Percentiles rank a stretch among this genome's conserved stretches.
These are phyloP conservation scores for Haemoproteus tartakovskyi DNA, from an alignment of 169 alveolate species.

Conservation along the genomic window DNA sequence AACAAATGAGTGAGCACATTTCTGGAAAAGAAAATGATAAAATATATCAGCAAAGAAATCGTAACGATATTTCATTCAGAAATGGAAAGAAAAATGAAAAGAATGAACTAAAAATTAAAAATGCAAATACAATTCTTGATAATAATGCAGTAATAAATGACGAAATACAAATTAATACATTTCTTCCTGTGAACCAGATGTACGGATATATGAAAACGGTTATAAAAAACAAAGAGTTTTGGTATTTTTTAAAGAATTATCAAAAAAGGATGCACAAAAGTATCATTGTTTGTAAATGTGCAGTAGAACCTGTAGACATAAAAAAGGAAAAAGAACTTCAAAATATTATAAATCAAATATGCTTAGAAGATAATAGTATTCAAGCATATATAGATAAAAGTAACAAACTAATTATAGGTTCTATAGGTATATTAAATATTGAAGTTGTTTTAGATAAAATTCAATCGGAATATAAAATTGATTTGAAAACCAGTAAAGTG, in stretches of 20 bases:
- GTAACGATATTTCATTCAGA: too few species aligned
- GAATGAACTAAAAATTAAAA: not conserved
- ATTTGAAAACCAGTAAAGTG: constrained; percentile 32
- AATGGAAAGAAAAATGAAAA: not conserved
- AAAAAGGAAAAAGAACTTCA: constrained; percentile 54
- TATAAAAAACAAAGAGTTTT: constrained; percentile 34
- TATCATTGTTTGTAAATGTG: constrained; percentile 51
- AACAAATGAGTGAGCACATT: not conserved
- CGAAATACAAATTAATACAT: not conserved
- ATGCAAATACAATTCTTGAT: not conserved
- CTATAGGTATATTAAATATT: constrained; percentile 58
- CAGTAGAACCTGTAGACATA: constrained; percentile 52
- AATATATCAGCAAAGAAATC: too few species aligned
- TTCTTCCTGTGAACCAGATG: not conserved
- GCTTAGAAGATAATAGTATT: constrained; percentile 63
- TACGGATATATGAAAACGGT: constrained; percentile 9
- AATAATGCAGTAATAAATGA: too few species aligned
- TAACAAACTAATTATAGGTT: constrained; percentile 44
- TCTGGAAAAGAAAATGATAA: not conserved
- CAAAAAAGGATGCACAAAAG: constrained; percentile 45
- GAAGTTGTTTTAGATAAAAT: constrained; percentile 61
- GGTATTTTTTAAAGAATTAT: constrained; percentile 48
- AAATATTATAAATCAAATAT: constrained; percentile 22
- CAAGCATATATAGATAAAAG: constrained; percentile 14
- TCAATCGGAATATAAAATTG: constrained; percentile 34